A percentile compares a stretch with the other conserved stretches of the same genome.
phyloP scores from a whole-genome alignment of 1,139 yeast genomes.

The Suhomyces wounanorum region DNA sequence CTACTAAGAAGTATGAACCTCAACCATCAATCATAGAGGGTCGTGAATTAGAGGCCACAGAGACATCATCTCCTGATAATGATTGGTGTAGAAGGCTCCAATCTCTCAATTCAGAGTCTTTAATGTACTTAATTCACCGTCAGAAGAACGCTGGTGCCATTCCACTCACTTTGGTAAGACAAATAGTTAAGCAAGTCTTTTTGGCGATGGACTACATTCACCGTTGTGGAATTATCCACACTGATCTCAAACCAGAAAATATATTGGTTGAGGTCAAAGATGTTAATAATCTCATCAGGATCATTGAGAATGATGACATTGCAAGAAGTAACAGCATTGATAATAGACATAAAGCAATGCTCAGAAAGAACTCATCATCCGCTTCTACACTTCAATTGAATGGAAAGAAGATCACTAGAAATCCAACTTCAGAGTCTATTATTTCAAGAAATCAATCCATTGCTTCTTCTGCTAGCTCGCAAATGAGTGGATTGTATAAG shows the following conservation, averaged over 20 bases:
- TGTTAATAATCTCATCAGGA: conserved; percentile 65
- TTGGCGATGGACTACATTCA: conserved; percentile 80
- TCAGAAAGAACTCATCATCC: conserved; percentile 5
- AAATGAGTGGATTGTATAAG: conserved; percentile 20
- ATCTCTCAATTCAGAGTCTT: conserved; percentile 16
- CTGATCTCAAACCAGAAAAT: conserved; percentile 89
- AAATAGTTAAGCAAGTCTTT: conserved; percentile 75
- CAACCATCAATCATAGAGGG: conserved; percentile 6
- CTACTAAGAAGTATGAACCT: conserved; percentile 4
- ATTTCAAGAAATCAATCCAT: conserved; percentile 9
- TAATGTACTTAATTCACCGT: conserved; percentile 16
- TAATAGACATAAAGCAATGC: conserved; percentile 1
- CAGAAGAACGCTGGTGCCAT: conserved; percentile 52
- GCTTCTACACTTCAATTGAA: conserved; percentile 1
- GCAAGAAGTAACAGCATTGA: conserved; percentile 12
- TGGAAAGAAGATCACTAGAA: conserved; percentile 3
- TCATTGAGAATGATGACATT: conserved; percentile 54
- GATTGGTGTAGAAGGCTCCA: conserved; percentile 12
- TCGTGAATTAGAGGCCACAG: conserved; percentile 4
- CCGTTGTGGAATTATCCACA: conserved; percentile 87
- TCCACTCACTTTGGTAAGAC: conserved; percentile 74
- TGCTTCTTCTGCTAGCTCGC: conserved; percentile 10
- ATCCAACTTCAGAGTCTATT: conserved; percentile 9
- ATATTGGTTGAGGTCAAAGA: conserved; percentile 80
- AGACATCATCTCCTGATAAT: conserved; percentile 3